Evolutionary conservation across 78 protist species (phyloP), one percentile per base, ranked within the genome.

Genomic region (Emiliania huxleyi): DNA sequence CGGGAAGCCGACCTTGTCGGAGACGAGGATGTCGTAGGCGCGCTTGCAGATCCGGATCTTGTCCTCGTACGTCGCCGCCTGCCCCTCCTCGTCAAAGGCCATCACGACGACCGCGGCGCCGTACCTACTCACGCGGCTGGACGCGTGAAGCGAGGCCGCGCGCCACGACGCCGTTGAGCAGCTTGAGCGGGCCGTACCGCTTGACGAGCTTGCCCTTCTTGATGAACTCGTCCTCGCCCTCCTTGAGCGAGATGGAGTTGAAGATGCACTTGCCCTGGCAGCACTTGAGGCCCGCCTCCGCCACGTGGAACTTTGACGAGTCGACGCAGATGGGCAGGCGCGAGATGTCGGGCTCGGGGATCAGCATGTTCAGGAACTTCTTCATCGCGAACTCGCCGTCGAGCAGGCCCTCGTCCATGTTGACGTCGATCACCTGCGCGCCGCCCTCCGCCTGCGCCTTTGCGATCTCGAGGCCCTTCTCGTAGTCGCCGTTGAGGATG

Each of bases 41-140:
- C 99, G 97, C 92, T 93, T 46, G 95, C 99, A 98, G 69, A 98
- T 98, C 22, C 93, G 87, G 44, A 91, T 45, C 95, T 99, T 99
- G 56, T 91, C 91, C 8, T 96, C 97, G 40, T 8, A 94, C 35
- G 37, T 55, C 2, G 96, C 97, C 29, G 99, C 99, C 96, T 98
- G 99, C 48, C 99, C 99, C 35, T 95, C 90, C 85, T 99, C 99
- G 95, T 98, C 99, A 69, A 98, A 98, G 25, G 99, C 99, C 99
- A 99, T 99, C 77, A 97, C 98, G 12, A 98, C 97, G 38, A 98
- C 98, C 29, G 99, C 97, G 0, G 99, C 97, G 55, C 98, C 99
- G 90, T 90, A 98, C n/a, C n/a, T n/a, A n/a, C n/a, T n/a, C n/a
- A n/a, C n/a, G n/a, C n/a, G n/a, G n/a, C n/a, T n/a, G n/a, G n/a